A percentile compares a stretch with the other conserved stretches of the same genome.
phyloP scores from a whole-genome alignment of 129 eudicot species.

The Helichrysum umbraculigerum region DNA sequence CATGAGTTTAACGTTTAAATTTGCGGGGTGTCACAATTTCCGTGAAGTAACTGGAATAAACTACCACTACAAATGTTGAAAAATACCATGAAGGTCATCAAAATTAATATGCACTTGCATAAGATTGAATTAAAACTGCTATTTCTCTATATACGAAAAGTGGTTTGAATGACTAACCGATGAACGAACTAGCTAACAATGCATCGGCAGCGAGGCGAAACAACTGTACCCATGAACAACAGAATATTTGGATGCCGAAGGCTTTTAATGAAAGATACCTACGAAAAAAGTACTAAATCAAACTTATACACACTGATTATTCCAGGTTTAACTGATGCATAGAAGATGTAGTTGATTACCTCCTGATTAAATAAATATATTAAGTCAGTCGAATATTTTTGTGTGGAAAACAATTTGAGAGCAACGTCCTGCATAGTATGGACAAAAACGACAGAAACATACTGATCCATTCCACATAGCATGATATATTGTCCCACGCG shows the following conservation, averaged over 20 bases:
- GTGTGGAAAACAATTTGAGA: slow-evolving; percentile 85
- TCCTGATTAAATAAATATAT: slow-evolving; percentile 80
- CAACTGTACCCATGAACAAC: slow-evolving; percentile 94
- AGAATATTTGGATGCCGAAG: slow-evolving; percentile 92
- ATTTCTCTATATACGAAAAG: too few species aligned
- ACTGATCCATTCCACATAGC: slow-evolving; percentile 99
- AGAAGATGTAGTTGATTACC: slow-evolving; percentile 32
- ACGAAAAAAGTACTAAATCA: not conserved
- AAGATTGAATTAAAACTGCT: too few species aligned
- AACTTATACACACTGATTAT: not conserved
- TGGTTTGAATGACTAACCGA: slow-evolving; percentile 44
- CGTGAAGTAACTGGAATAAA: slow-evolving; percentile 73
- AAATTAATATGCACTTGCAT: too few species aligned
- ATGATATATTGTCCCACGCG: slow-evolving; percentile 96
- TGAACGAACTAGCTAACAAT: slow-evolving; percentile 97
- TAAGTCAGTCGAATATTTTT: slow-evolving; percentile 85
- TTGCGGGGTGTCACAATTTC: too few species aligned
- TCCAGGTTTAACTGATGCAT: not conserved
- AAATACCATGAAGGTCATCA: slow-evolving; percentile 4
- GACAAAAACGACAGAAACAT: slow-evolving; percentile 40
- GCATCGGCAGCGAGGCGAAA: slow-evolving; percentile 80
- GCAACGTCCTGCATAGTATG: slow-evolving; percentile 76
- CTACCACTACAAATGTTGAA: slow-evolving; percentile 62
- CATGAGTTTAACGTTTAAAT: too few species aligned
- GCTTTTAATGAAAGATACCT: slow-evolving; percentile 96